Base-by-base conservation (phyloP, 371 early-diverging fungal genomes). In the Syncephalastrum sp. region DNA sequence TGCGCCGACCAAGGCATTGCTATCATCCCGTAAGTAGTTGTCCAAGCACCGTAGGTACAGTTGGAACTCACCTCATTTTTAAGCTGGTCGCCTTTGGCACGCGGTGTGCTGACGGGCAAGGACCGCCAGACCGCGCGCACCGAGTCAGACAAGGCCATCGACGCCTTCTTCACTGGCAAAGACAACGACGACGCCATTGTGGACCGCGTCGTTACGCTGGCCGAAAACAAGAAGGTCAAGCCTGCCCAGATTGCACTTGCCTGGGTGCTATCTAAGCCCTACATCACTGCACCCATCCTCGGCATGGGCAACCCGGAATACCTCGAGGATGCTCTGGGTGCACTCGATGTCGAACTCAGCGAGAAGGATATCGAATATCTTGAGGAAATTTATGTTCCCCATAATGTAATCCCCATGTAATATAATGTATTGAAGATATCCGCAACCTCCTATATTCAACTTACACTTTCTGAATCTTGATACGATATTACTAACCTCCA, bases 121-220 rank as follows among this genome's bases (percentile, higher is more conserved):
- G 52, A 59, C 42, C 56, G 57, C 6, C 42, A 24, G 23, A 52
- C 62, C 41, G 19, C 44, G 16, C 24, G 59, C 58, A 33, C 38
- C 38, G 38, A 33, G 38, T 33, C 47, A 6, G 67, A 59, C 47
- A 25, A 17, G 12, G 57, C 47, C 21, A 19, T 60, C 14, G 14
- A 38, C 0, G 7, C 17, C 42, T 53, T 56, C 14, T 59, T 51
- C 46, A 33, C 38, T 0, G 38, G 38, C 17, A 27, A 16, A 14
- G 48, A 49, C 1, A 60, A 45, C 24, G 59, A 70, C 12, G 60
- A 61, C 3, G 49, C 44, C 1, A 72, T 78, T 29, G 59, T 71
- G 42, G 73, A 71, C 29, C 69, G 78, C 2, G 74, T 77, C 5
- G 42, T 42, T 4, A 69, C 78, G 56, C 21, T 84, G 19, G 80